Conservation (phyloP, 306 rosid species). For the Prinsepia uniflora region DNA sequence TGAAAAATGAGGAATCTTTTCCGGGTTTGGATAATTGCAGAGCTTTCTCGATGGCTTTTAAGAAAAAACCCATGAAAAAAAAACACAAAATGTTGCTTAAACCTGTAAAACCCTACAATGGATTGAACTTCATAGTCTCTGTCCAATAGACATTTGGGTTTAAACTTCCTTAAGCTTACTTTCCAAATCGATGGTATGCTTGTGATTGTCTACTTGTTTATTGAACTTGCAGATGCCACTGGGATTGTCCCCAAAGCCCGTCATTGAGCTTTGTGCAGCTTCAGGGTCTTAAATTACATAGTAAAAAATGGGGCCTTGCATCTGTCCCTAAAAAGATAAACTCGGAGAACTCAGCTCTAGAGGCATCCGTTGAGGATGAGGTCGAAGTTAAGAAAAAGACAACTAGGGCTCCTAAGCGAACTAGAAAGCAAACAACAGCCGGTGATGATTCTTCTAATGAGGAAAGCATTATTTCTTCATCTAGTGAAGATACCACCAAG, state of each 20-base stretch:
- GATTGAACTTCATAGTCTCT: neutral
- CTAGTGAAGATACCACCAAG: conserved; percentile 49
- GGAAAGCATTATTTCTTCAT: conserved; percentile 33
- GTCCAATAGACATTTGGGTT: neutral
- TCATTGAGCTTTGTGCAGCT: conserved; percentile 41
- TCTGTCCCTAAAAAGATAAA: conserved; percentile 63
- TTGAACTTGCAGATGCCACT: conserved; percentile 52
- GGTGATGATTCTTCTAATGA: conserved; percentile 41
- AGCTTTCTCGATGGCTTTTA: neutral
- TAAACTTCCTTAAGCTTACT: neutral
- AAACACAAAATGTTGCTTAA: conserved; percentile 7
- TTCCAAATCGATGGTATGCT: conserved; percentile 7
- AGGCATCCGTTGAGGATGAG: conserved; percentile 48
- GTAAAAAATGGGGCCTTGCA: conserved; percentile 47
- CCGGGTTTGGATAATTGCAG: conserved; percentile 4
- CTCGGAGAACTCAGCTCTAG: conserved; percentile 37
- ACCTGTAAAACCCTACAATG: conserved; percentile 19
- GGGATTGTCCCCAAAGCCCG: conserved; percentile 35
- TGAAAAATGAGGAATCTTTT: neutral
- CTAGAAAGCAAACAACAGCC: conserved; percentile 45
- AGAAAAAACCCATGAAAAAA: neutral
- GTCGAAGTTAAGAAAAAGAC: conserved; percentile 51
- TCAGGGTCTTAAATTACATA: conserved; percentile 39
- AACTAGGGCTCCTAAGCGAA: conserved; percentile 42
- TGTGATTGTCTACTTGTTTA: conserved; percentile 23